These are phyloP conservation scores for Onygena corvina DNA, from an alignment of 2,329 filamentous ascomycete genomes.

Conservation along the genomic window DNA sequence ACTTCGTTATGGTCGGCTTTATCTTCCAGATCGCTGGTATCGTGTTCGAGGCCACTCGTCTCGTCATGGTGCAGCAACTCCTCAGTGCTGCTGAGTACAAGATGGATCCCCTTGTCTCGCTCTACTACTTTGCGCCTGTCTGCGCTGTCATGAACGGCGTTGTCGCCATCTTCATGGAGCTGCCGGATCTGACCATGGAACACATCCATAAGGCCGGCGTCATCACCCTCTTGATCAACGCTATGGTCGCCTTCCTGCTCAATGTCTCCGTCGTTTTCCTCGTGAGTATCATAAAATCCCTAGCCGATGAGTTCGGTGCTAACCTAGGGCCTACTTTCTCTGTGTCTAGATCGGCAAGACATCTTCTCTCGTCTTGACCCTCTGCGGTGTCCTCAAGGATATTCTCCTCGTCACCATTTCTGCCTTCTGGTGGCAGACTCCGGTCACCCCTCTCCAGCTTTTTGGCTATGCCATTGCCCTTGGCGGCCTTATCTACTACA, in stretches of 20 bases:
- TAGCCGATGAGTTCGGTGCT: not conserved
- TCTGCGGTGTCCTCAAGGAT: constrained; percentile 78
- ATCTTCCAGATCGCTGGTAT: constrained; percentile 63
- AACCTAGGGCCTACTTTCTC: constrained; percentile 12
- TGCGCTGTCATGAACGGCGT: constrained; percentile 70
- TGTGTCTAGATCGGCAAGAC: constrained; percentile 65
- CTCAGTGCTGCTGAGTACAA: constrained; percentile 66
- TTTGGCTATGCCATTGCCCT: constrained; percentile 67
- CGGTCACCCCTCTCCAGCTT: constrained; percentile 57
- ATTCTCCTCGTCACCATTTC: constrained; percentile 68
- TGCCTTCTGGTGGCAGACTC: constrained; percentile 65
- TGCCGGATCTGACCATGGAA: constrained; percentile 51
- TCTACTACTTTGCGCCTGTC: constrained; percentile 82
- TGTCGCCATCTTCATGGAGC: constrained; percentile 57
- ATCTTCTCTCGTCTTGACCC: constrained; percentile 71
- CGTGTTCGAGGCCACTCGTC: constrained; percentile 64
- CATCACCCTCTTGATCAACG: constrained; percentile 57
- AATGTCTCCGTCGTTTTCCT: constrained; percentile 80
- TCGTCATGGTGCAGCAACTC: constrained; percentile 76
- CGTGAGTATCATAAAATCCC: constrained; percentile 41
- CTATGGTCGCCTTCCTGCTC: constrained; percentile 64
- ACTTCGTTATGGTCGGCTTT: constrained; percentile 59
- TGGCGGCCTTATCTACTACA: constrained; percentile 54
- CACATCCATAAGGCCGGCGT: constrained; percentile 57
- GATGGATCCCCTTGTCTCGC: constrained; percentile 78